A percentile compares a stretch with the other conserved stretches of the same genome.
Conservation (phyloP, 1,284 basidiomycete genomes). For the Trametes hirsuta region DNA sequence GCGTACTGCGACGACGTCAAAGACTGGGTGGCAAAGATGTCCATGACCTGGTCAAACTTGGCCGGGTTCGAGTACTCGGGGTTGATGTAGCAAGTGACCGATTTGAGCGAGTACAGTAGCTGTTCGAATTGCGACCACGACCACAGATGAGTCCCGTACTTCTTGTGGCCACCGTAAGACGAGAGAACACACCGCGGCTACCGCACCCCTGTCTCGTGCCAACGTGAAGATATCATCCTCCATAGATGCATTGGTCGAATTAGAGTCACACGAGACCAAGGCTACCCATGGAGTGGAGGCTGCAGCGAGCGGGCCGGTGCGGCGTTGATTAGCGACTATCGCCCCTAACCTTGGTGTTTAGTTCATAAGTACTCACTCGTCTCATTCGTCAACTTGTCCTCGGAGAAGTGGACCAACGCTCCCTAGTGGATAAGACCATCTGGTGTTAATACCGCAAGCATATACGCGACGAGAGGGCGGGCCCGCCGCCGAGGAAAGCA, state of each 20-base stretch:
- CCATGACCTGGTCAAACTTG: constrained; percentile 74
- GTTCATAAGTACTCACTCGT: constrained; percentile 35
- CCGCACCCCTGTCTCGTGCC: constrained; percentile 76
- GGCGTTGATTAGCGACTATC: neutral
- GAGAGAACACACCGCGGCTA: constrained; percentile 60
- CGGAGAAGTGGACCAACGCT: constrained; percentile 79
- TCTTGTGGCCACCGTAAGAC: neutral
- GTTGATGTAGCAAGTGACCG: constrained; percentile 77
- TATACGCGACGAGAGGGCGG: too few species aligned
- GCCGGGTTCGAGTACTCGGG: constrained; percentile 66
- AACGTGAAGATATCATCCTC: constrained; percentile 79
- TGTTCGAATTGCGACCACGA: constrained; percentile 32
- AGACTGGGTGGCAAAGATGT: constrained; percentile 75
- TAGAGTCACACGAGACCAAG: constrained; percentile 79
- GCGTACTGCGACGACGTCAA: constrained; percentile 44
- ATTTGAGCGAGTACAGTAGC: constrained; percentile 78
- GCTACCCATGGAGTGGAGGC: constrained; percentile 88
- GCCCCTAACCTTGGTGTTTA: neutral
- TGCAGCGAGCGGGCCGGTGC: constrained; percentile 29
- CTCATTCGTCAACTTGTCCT: constrained; percentile 42
- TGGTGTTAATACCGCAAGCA: neutral
- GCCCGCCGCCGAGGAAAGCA: neutral
- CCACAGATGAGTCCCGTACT: neutral
- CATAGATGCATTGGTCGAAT: constrained; percentile 63
- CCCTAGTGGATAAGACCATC: constrained; percentile 47